Evolutionary conservation across 768 basidiomycete species (phyloP).

Genomic region (Vararia minispora): DNA sequence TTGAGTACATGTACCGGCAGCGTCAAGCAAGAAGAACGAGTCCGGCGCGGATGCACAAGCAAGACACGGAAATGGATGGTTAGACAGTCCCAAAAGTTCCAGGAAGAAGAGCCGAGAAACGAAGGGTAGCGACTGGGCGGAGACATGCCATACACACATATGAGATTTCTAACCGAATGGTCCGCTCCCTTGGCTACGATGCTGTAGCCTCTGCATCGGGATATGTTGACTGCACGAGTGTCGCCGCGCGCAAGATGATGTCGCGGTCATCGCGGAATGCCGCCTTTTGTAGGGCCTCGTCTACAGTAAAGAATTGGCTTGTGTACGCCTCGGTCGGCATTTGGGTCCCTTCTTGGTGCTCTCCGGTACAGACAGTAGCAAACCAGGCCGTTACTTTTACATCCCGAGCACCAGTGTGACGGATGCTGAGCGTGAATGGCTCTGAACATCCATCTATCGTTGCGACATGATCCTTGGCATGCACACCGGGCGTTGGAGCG

Average conservation of each 20-base stretch:
- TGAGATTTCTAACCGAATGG: too few relatives aligned
- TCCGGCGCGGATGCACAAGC: too few relatives aligned
- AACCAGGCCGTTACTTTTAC: constrained; percentile 46
- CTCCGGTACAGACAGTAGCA: constrained; percentile 24
- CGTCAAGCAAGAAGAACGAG: too few relatives aligned
- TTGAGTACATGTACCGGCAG: too few relatives aligned
- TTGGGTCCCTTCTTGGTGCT: constrained; percentile 18
- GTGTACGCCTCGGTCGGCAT: constrained; percentile 16
- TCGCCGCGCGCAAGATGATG: constrained; percentile 4
- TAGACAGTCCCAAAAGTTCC: too few relatives aligned
- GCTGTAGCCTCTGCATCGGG: too few relatives aligned
- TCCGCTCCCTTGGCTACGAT: too few relatives aligned
- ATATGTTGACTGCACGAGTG: constrained; percentile 6
- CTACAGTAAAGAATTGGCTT: constrained; percentile 1
- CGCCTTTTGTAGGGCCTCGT: constrained; percentile 3
- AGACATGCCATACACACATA: too few relatives aligned
- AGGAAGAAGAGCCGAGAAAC: too few relatives aligned
- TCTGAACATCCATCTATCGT: constrained; percentile 18
- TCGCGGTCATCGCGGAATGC: constrained; percentile 9
- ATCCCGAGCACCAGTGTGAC: constrained; percentile 18
- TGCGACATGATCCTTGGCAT: constrained; percentile 22
- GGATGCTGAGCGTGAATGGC: constrained; percentile 25
- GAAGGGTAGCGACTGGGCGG: too few relatives aligned
- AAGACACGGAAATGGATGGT: too few relatives aligned
- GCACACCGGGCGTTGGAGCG: constrained; percentile 37